Percentiles rank a stretch among this genome's conserved stretches.
Evolutionary conservation across 805 yeast species (phyloP).

Genomic region (Candida pseudoglaebosa): DNA sequence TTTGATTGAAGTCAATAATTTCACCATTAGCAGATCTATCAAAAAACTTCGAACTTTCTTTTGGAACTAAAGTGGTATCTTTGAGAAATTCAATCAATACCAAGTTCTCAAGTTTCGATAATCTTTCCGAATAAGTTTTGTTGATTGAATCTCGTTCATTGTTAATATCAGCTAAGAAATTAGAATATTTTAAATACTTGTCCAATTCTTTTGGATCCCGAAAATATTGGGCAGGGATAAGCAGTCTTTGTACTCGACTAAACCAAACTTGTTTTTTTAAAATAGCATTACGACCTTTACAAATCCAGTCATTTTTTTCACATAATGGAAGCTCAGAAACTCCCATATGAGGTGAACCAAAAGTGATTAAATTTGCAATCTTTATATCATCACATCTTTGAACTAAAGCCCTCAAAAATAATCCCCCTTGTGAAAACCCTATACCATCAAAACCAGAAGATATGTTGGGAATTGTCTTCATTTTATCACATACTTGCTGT

Average conservation of each 20-base stretch:
- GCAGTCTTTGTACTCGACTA: conserved; percentile 48
- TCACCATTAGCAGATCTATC: conserved; percentile 49
- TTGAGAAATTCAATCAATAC: conserved; percentile 56
- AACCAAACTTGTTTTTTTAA: conserved; percentile 61
- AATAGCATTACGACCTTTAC: conserved; percentile 50
- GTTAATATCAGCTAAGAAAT: conserved; percentile 60
- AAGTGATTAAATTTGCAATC: conserved; percentile 57
- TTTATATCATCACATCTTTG: conserved; percentile 47
- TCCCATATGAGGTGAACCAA: conserved; percentile 82
- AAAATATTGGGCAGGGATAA: conserved; percentile 75
- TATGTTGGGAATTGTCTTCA: conserved; percentile 44
- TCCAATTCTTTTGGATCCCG: conserved; percentile 56
- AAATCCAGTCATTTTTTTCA: conserved; percentile 50
- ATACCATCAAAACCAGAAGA: conserved; percentile 61
- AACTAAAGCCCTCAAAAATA: conserved; percentile 64
- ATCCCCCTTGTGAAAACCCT: conserved; percentile 83
- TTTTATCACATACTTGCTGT: conserved; percentile 50
- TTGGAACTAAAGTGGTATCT: conserved; percentile 71
- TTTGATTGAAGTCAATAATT: conserved; percentile 42
- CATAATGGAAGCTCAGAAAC: conserved; percentile 66
- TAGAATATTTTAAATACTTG: conserved; percentile 51
- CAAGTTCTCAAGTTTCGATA: conserved; percentile 45
- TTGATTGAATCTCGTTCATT: conserved; percentile 48
- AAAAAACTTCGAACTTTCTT: conserved; percentile 64
- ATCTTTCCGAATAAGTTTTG: conserved; percentile 38